Evolutionary conservation across 768 basidiomycete species (phyloP), one percentile per base, ranked within the genome.

Genomic region (Calocybe indica): DNA sequence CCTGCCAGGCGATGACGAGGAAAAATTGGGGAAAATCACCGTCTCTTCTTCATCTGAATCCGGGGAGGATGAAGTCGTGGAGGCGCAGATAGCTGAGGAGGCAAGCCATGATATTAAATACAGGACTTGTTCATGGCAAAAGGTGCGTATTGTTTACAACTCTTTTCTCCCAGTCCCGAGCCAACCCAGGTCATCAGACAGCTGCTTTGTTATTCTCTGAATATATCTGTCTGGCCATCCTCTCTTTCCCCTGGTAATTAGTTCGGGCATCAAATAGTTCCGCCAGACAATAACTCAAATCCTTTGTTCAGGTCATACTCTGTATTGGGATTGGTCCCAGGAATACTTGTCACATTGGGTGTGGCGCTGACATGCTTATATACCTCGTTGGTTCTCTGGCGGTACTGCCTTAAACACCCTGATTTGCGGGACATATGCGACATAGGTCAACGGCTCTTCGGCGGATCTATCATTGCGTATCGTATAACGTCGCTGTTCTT

Each of bases 401-500:
- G 67, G 34, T 79, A 69, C 52, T 73, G 72, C 52, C 65, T 79
- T 47, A 66, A 67, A 41, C 69, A 79, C 50, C 76, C 76, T 0
- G 72, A 77, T 52, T 59, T 73, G 9, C 67, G 67, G 9, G 74
- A 78, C 45, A 71, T 76, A 12, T 77, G 75, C 56, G 75, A 79
- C 53, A 75, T 79, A 38, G 75, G 74, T 1, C 64, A 62, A 37
- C 61, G 67, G 40, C 67, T 79, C 31, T 78, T 75, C 44, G 69
- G 72, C 8, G 70, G 75, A 32, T 74, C 75, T 0, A 52, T 71
- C 37, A 48, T 68, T 39, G 77, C 74, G 2, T 78, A 76, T 59
- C 74, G 78, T 43, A 52, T 70, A 31, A 78, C 77, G 1, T 72
- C 70, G 3, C 59, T 76, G 30, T 74, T 80, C 63, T 73, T 80